Evolutionary conservation across 176 grass and related monocot genomes (phyloP).

Genomic region (Urochloa ruziziensis): DNA sequence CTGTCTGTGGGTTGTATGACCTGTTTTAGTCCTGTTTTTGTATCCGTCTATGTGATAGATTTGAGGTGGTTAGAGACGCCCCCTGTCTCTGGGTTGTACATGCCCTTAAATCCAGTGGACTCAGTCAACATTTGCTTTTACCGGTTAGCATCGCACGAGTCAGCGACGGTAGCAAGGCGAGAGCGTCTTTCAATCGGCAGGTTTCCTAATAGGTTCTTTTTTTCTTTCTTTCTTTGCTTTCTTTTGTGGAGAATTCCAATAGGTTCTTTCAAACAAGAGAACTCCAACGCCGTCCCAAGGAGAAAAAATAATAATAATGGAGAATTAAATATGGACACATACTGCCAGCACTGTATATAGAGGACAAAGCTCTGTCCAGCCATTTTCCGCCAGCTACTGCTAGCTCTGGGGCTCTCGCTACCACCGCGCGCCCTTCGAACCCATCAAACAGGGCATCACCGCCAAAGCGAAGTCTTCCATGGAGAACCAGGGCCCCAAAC

Average conservation of each 20-base stretch:
- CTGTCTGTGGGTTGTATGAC: too few relatives aligned
- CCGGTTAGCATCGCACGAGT: not conserved
- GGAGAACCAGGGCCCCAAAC: constrained; percentile 30
- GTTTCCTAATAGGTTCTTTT: not conserved
- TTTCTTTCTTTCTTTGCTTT: too few relatives aligned
- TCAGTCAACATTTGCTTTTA: not conserved
- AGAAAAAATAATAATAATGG: not conserved
- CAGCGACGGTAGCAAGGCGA: not conserved
- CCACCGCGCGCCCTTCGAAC: not conserved
- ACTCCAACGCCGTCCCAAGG: not conserved
- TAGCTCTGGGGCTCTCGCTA: not conserved
- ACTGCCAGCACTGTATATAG: not conserved
- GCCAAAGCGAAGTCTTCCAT: constrained; percentile 30
- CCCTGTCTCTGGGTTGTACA: too few relatives aligned
- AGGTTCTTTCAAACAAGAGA: not conserved
- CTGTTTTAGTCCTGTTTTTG: too few relatives aligned
- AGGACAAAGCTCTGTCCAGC: not conserved
- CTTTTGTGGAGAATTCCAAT: too few relatives aligned
- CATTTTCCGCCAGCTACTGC: too few relatives aligned
- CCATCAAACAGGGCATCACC: not conserved
- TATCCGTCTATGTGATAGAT: too few relatives aligned
- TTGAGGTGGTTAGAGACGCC: too few relatives aligned
- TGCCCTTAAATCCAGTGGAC: not conserved
- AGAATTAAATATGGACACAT: not conserved
- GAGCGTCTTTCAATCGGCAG: not conserved